Conservation (phyloP, 768 basidiomycete species). For the Boletus coccyginus region DNA sequence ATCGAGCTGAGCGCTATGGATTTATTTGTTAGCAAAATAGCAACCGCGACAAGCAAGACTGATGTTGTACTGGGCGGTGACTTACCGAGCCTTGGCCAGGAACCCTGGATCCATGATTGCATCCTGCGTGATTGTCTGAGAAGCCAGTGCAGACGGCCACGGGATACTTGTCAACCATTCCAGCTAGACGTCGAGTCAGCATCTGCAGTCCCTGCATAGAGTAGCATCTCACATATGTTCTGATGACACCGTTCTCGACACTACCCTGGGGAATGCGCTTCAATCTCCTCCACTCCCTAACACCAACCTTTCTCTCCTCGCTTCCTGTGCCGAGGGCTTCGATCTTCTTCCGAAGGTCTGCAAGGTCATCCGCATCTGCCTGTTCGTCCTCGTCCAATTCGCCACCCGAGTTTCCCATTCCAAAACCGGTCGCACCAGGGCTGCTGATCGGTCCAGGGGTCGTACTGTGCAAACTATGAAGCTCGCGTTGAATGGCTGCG, state of each 20-base stretch:
- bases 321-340: constrained; percentile 69
- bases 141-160: constrained; percentile 55
- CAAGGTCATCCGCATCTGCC: constrained; percentile 77
- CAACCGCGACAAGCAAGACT: too few species aligned
- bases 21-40: neutral
- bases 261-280: constrained; percentile 88
- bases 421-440: constrained; percentile 21
- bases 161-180: constrained; percentile 89
- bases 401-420: constrained; percentile 29
- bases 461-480: constrained; percentile 51
- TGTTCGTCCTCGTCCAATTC: constrained; percentile 78
- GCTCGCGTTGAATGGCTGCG: constrained; percentile 74
- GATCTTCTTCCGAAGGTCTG: constrained; percentile 67
- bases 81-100: constrained; percentile 60
- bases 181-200: constrained; percentile 40
- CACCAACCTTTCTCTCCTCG: constrained; percentile 80
- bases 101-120: constrained; percentile 54
- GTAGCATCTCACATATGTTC: constrained; percentile 62
- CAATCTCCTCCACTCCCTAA: constrained; percentile 79
- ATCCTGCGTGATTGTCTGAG: constrained; percentile 27
- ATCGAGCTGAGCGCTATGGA: constrained; percentile 62
- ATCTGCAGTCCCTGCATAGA: neutral
- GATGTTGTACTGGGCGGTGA: neutral
- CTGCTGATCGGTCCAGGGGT: constrained; percentile 20
- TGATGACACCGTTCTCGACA: constrained; percentile 87